phyloP scores from a whole-genome alignment of 306 rosid species.

The Vigna reflexopilosa region DNA sequence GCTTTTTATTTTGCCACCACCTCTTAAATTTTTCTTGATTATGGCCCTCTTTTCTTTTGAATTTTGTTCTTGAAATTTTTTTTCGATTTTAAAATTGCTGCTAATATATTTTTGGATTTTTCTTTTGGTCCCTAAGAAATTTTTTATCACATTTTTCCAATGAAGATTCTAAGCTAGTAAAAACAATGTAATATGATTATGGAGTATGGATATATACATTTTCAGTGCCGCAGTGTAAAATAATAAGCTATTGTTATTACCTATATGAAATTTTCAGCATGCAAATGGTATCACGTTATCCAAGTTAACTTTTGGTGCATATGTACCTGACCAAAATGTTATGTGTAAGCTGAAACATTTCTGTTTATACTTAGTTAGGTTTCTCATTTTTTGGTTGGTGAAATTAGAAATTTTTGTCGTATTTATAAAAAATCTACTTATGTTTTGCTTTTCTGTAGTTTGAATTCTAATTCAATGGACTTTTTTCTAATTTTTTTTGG shows the following conservation, averaged over 20 bases:
- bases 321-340: background rate
- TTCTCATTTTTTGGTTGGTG: constrained; percentile 32
- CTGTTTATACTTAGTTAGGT: constrained; percentile 17
- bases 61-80: too few species aligned
- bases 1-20: too few species aligned
- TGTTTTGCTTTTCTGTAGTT: background rate
- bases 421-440: background rate
- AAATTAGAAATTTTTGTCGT: constrained; percentile 11
- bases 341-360: constrained; percentile 16
- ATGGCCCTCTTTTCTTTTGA: too few species aligned
- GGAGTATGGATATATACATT: constrained; percentile 1
- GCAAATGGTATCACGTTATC: constrained; percentile 20
- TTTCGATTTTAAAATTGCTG: too few species aligned
- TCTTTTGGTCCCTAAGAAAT: too few species aligned
- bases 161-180: too few species aligned
- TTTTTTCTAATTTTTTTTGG: background rate
- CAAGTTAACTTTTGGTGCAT: constrained; percentile 2
- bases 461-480: background rate
- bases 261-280: constrained; percentile 30
- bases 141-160: too few species aligned
- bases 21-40: too few species aligned
- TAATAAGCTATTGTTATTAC: constrained; percentile 25
- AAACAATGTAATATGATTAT: constrained; percentile 4
- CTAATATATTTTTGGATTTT: too few species aligned
- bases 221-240: constrained; percentile 1